Percentiles rank a stretch among this genome's conserved stretches.
phyloP scores from a whole-genome alignment of 257 asterid species.

The Ehretia macrophylla region DNA sequence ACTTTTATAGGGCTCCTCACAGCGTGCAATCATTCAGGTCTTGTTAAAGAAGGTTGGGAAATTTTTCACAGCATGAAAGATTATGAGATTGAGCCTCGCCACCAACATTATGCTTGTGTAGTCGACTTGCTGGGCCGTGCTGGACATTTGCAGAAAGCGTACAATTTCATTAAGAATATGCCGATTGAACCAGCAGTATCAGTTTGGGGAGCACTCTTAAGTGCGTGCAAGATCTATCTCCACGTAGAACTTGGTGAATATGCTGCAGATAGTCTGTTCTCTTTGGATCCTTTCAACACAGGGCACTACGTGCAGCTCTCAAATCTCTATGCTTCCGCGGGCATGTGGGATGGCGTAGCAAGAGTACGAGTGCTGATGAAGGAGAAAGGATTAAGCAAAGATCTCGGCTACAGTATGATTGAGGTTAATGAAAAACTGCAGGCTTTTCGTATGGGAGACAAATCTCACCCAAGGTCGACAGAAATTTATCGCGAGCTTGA shows the following conservation, averaged over 20 bases:
- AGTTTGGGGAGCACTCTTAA: constrained; percentile 70
- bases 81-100: constrained; percentile 35
- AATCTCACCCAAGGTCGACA: constrained; percentile 34
- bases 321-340: constrained; percentile 52
- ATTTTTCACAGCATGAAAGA: constrained; percentile 47
- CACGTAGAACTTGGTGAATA: constrained; percentile 38
- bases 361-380: constrained; percentile 45
- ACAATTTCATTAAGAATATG: constrained; percentile 37
- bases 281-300: constrained; percentile 34
- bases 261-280: constrained; percentile 49
- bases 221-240: constrained; percentile 50
- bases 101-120: constrained; percentile 46
- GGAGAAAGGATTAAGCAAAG: constrained; percentile 42
- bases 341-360: constrained; percentile 53
- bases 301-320: constrained; percentile 69
- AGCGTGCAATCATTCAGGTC: constrained; percentile 61
- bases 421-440: constrained; percentile 46
- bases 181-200: constrained; percentile 46
- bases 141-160: constrained; percentile 44
- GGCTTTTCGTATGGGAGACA: constrained; percentile 43
- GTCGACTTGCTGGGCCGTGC: constrained; percentile 62
- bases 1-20: constrained; percentile 60
- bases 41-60: constrained; percentile 56
- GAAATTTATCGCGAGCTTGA: constrained; percentile 36
- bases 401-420: constrained; percentile 36